These are phyloP conservation scores for Ettlia oleoabundans DNA, from an alignment of 139 green algal species.

Conservation along the genomic window DNA sequence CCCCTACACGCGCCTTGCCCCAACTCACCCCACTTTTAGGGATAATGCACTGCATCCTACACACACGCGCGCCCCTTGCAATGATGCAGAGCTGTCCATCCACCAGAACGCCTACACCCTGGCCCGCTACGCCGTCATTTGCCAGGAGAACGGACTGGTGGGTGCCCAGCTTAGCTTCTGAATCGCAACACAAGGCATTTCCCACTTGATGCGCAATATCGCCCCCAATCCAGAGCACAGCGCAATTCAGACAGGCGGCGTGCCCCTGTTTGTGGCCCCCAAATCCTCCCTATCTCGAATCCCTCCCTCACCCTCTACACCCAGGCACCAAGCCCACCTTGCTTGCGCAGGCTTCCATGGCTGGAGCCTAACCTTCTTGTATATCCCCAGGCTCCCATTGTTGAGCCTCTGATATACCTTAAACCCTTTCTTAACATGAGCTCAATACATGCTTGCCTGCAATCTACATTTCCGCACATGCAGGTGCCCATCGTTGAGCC, in stretches of 20 bases:
- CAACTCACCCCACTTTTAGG: too few relatives aligned
- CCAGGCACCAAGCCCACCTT: too few relatives aligned
- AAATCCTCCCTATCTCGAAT: too few relatives aligned
- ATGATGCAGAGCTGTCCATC: constrained; percentile 69
- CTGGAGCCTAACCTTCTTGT: too few relatives aligned
- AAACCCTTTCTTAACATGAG: not conserved
- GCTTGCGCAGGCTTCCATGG: too few relatives aligned
- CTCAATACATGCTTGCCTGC: too few relatives aligned
- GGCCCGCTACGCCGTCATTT: constrained; percentile 90
- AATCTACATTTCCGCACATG: not conserved
- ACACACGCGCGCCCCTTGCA: not conserved
- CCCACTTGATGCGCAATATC: not conserved
- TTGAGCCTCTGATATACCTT: not conserved
- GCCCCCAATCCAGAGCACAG: not conserved
- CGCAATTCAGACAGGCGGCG: too few relatives aligned
- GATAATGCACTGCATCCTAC: too few relatives aligned
- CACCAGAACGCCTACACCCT: constrained; percentile 91
- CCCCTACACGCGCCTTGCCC: too few relatives aligned
- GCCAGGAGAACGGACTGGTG: constrained; percentile 85
- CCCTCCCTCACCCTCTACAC: too few relatives aligned
- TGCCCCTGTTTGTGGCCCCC: too few relatives aligned
- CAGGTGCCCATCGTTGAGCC: constrained; percentile 92
- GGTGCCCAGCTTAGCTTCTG: not conserved
- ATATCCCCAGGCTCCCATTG: too few relatives aligned
- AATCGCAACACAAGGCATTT: not conserved